These are phyloP conservation scores for Shiraia sp. DNA, from an alignment of 2,329 filamentous ascomycete genomes.

Conservation along the genomic window DNA sequence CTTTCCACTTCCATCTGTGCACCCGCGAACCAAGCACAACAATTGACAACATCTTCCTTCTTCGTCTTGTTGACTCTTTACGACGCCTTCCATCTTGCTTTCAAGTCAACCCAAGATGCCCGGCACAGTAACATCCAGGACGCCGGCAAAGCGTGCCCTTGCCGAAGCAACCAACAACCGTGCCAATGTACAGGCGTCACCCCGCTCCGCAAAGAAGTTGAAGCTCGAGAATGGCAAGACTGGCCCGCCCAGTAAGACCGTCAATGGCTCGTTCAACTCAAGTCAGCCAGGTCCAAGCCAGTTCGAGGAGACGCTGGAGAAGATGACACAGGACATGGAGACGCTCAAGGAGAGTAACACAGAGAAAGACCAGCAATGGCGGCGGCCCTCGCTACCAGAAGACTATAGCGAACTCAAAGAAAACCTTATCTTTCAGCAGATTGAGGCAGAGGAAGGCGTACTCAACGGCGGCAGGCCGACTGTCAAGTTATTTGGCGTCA, in stretches of 20 bases:
- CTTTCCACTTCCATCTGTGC: constrained; percentile 14
- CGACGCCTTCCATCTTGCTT: constrained; percentile 1
- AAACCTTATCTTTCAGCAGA: constrained; percentile 88
- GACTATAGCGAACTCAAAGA: constrained; percentile 67
- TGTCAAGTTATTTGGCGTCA: constrained; percentile 93
- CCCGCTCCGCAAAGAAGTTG: constrained; percentile 73
- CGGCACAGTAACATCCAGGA: constrained; percentile 30
- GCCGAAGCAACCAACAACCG: constrained; percentile 51
- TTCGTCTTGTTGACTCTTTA: constrained; percentile 4
- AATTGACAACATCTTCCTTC: neutral
- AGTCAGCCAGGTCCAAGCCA: constrained; percentile 85
- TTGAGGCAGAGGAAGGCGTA: constrained; percentile 90
- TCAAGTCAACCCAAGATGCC: constrained; percentile 28
- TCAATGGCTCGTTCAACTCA: constrained; percentile 60
- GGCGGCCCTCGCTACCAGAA: constrained; percentile 61
- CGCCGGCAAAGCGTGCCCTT: constrained; percentile 52
- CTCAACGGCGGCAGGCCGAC: constrained; percentile 75
- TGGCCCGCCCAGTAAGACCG: constrained; percentile 66
- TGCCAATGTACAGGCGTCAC: constrained; percentile 50
- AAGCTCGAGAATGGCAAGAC: constrained; percentile 71
- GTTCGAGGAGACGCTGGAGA: constrained; percentile 95
- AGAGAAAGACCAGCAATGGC: constrained; percentile 94
- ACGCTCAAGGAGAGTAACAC: constrained; percentile 83
- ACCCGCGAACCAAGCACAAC: too few relatives aligned
- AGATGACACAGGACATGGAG: constrained; percentile 90